phyloP scores from a whole-genome alignment of 2,329 filamentous ascomycete species.

The Colletotrichum sp. region DNA sequence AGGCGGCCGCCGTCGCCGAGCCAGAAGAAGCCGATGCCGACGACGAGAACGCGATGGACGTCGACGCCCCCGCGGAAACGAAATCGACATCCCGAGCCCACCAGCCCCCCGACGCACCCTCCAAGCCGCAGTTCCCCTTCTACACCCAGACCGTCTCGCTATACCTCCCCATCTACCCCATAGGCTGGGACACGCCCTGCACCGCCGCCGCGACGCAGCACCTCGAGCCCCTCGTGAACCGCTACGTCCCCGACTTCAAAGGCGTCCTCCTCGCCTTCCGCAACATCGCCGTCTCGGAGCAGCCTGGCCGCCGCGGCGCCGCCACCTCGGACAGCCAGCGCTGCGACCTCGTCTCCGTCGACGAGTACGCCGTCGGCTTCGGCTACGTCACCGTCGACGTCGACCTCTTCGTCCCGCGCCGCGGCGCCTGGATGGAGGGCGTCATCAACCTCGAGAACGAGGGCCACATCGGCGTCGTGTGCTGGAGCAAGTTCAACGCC shows the following conservation, averaged over 20 bases:
- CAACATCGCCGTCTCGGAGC: slow-evolving; percentile 69
- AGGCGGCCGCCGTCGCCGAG: slow-evolving; percentile 23
- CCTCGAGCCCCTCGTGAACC: slow-evolving; percentile 75
- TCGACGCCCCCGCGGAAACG: slow-evolving; percentile 36
- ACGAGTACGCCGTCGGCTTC: slow-evolving; percentile 87
- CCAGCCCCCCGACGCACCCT: slow-evolving; percentile 39
- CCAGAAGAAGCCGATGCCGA: slow-evolving; percentile 3
- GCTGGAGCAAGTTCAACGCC: slow-evolving; percentile 91
- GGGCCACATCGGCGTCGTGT: slow-evolving; percentile 86
- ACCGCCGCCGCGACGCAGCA: slow-evolving; percentile 76
- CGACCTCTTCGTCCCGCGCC: slow-evolving; percentile 78
- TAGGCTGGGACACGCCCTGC: slow-evolving; percentile 71
- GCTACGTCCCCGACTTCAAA: slow-evolving; percentile 74
- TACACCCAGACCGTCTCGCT: slow-evolving; percentile 80
- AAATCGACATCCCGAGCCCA: slow-evolving; percentile 35
- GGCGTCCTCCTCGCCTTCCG: slow-evolving; percentile 79
- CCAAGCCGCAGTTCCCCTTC: slow-evolving; percentile 68
- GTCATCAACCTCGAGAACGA: slow-evolving; percentile 86
- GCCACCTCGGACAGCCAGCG: slow-evolving; percentile 54
- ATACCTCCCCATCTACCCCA: slow-evolving; percentile 76
- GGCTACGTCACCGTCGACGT: slow-evolving; percentile 90
- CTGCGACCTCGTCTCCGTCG: slow-evolving; percentile 55
- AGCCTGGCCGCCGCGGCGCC: slow-evolving; percentile 51
- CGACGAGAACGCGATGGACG: slow-evolving; percentile 42
- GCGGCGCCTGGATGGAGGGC: slow-evolving; percentile 78